Evolutionary conservation across 1,139 yeast genomes (phyloP), one percentile per base, ranked within the genome.

Genomic region (Petasospora fabianii): DNA sequence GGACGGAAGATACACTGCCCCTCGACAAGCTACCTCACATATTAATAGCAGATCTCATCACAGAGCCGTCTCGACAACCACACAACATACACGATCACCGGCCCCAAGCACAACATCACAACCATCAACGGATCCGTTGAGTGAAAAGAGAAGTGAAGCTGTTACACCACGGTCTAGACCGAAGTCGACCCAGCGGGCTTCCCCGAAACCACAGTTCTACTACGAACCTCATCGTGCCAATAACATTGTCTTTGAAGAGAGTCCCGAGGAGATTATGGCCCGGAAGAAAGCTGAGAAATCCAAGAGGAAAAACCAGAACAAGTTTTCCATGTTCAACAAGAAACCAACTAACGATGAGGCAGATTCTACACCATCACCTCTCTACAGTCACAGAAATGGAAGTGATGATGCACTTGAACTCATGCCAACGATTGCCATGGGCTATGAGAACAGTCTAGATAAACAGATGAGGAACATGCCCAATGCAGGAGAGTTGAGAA

Each of bases 361-460:
- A 12, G n/a, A 10, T 9, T 9, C 13, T 5, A 24, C n/a, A 9
- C n/a, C 26, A 9, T 6, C n/a, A 10, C 34, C 26, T 3, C 5
- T 44, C 1, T 50, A 48, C 31, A 33, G 27, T 6, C 50, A 47
- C 26, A 28, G 34, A 3, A 42, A 38, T 16, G 46, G 32, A 3
- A 43, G 51, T 32, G 56, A 46, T 27, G 58, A 54, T 35, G 32
- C 40, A 7, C 26, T 54, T 16, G 53, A 44, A 13, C 24, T 54
- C 22, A 52, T 51, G 55, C 58, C 58, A 2, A 54, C 58, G 1
- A 29, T 54, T 12, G 58, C 58, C 2, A 48, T 51, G 42, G 58
- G 58, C 6, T 53, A 44, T 34, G 55, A 53, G 33, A 54, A 54
- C 34, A 49, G 54, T 11, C 18, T 52, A 15, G 45, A 41, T 14